Conservation (phyloP, 2,329 filamentous ascomycete species). For the Nigrospora sphaerica region DNA sequence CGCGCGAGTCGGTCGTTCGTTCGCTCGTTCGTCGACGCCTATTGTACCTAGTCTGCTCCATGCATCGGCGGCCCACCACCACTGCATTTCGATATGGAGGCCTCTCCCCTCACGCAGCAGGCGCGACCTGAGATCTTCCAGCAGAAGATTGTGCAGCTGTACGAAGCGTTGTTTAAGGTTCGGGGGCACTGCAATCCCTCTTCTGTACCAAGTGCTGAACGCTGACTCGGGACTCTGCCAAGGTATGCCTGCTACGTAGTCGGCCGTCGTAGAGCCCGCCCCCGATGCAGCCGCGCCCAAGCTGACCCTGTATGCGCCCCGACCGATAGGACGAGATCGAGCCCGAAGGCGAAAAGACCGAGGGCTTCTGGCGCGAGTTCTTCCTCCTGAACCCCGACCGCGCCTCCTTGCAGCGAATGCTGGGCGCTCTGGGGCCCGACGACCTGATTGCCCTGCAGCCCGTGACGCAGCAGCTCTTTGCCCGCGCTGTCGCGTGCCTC, state of each 20-base stretch:
- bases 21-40: neutral
- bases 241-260: constrained; percentile 2
- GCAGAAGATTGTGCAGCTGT: constrained; percentile 88
- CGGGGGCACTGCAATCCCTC: constrained; percentile 8
- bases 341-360: constrained; percentile 62
- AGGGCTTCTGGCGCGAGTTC: constrained; percentile 95
- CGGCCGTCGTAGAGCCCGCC: neutral
- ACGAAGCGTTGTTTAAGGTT: constrained; percentile 77
- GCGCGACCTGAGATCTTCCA: constrained; percentile 83
- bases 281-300: neutral
- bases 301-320: constrained; percentile 14
- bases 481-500: constrained; percentile 62
- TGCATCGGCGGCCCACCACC: constrained; percentile 7
- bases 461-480: constrained; percentile 73
- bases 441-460: constrained; percentile 71
- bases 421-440: constrained; percentile 65
- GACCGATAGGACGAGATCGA: constrained; percentile 43
- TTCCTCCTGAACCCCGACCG: constrained; percentile 83
- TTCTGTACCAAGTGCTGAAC: neutral
- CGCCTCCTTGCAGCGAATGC: constrained; percentile 55
- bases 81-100: constrained; percentile 55
- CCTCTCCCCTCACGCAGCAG: constrained; percentile 90
- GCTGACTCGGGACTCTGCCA: constrained; percentile 3
- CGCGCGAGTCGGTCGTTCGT: no score
- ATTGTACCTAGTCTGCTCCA: constrained; percentile 4